These are phyloP conservation scores for Crucibulum laeve DNA, from an alignment of 768 basidiomycete genomes.

Conservation along the genomic window DNA sequence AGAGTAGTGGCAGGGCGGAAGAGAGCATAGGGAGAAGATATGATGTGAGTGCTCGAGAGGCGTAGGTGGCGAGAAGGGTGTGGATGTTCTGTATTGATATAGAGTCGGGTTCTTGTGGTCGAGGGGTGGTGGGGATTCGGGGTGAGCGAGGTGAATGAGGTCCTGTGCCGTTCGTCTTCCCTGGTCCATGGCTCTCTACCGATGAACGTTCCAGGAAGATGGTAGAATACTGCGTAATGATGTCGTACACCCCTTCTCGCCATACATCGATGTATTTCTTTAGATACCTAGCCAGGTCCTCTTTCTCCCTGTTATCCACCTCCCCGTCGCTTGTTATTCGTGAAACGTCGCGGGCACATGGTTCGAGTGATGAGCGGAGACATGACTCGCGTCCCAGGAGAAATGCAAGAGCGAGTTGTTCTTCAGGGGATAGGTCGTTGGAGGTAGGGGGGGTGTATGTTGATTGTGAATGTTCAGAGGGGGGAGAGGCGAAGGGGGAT, in stretches of 20 bases:
- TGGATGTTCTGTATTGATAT: too few species aligned
- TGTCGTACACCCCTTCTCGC: constrained; percentile 90
- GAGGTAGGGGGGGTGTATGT: constrained; percentile 9
- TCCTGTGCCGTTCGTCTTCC: too few species aligned
- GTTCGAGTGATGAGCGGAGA: constrained; percentile 53
- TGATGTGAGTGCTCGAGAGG: constrained; percentile 52
- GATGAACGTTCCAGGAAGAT: constrained; percentile 75
- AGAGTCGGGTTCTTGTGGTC: constrained; percentile 9
- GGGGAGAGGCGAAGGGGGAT: constrained; percentile 20
- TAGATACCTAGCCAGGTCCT: constrained; percentile 73
- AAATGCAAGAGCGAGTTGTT: constrained; percentile 86
- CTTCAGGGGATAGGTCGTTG: constrained; percentile 40
- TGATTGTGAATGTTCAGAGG: constrained; percentile 12
- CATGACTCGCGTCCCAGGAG: constrained; percentile 63
- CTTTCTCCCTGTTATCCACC: constrained; percentile 55
- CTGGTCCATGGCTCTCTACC: too few species aligned
- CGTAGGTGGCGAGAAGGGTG: constrained; percentile 60
- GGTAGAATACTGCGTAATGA: constrained; percentile 83
- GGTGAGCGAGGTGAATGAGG: too few species aligned
- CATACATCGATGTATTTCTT: constrained; percentile 88
- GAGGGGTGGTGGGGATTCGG: not conserved
- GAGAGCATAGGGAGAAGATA: constrained; percentile 67
- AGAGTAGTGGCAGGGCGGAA: constrained; percentile 55
- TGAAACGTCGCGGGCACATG: constrained; percentile 42
- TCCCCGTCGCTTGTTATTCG: constrained; percentile 29